A percentile compares a stretch with the other conserved stretches of the same genome.
Evolutionary conservation across 2,329 filamentous ascomycete species (phyloP).

Genomic region (Aspergillus brasiliensis): DNA sequence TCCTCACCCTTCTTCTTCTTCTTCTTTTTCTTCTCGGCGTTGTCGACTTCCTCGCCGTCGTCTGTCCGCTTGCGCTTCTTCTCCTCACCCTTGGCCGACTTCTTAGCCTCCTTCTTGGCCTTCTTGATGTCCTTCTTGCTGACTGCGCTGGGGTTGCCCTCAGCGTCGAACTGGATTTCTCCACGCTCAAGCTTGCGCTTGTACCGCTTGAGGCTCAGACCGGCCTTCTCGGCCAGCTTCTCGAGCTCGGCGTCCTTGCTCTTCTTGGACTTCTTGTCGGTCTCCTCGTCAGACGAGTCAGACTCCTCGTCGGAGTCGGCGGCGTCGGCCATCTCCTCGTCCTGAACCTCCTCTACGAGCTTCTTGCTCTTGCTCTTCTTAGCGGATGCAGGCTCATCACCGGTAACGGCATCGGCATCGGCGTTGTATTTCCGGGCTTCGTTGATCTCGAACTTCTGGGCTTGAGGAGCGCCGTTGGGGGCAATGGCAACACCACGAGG

Average conservation of each 20-base stretch:
- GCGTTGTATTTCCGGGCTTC: slow-evolving; percentile 92
- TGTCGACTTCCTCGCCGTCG: slow-evolving; percentile 58
- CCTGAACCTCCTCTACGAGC: slow-evolving; percentile 48
- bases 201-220: slow-evolving; percentile 74
- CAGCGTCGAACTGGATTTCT: slow-evolving; percentile 66
- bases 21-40: slow-evolving; percentile 50
- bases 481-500: slow-evolving; percentile 74
- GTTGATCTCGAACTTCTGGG: slow-evolving; percentile 79
- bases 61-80: slow-evolving; percentile 71
- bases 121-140: slow-evolving; percentile 80
- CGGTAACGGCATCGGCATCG: slow-evolving; percentile 82
- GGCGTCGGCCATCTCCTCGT: slow-evolving; percentile 49
- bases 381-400: slow-evolving; percentile 58
- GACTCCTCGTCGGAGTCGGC: slow-evolving; percentile 35
- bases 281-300: slow-evolving; percentile 30
- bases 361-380: slow-evolving; percentile 45
- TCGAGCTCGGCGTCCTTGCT: slow-evolving; percentile 52
- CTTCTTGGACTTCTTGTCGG: slow-evolving; percentile 46
- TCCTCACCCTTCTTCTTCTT: slow-evolving; percentile 66
- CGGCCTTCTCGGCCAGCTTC: slow-evolving; percentile 66
- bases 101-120: slow-evolving; percentile 64
- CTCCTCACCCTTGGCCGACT: slow-evolving; percentile 57
- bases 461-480: slow-evolving; percentile 68
- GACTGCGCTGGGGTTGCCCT: slow-evolving; percentile 67
- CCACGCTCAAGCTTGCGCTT: slow-evolving; percentile 76